Percentiles rank a stretch among this genome's conserved stretches.
These are phyloP conservation scores for Fusarium sp. DNA, from an alignment of 2,329 filamentous ascomycete species.

Conservation along the genomic window DNA sequence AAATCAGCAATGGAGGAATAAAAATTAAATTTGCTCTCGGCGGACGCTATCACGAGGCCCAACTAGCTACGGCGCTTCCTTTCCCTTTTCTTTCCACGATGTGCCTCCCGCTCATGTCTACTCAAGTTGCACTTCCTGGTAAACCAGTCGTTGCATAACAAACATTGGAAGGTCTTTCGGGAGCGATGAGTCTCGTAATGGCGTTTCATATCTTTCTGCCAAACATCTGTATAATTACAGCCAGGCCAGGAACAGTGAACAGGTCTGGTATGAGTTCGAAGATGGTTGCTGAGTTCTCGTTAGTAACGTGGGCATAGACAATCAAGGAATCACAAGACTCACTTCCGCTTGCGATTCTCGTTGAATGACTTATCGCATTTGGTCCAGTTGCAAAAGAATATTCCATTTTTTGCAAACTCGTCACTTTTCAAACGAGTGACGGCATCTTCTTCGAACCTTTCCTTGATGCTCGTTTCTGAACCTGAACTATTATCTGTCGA, in stretches of 20 bases:
- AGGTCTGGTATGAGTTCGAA: slow-evolving; percentile 30
- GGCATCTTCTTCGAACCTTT: slow-evolving; percentile 16
- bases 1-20: no score
- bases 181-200: slow-evolving; percentile 20
- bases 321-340: neutral
- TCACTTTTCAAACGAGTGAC: slow-evolving; percentile 21
- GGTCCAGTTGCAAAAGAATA: slow-evolving; percentile 16
- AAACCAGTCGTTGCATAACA: neutral
- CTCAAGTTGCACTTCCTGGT: slow-evolving; percentile 14
- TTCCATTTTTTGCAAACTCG: slow-evolving; percentile 24
- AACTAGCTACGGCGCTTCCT: neutral
- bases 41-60: neutral
- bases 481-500: neutral
- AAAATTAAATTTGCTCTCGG: neutral
- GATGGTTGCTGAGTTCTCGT: slow-evolving; percentile 28
- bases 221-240: slow-evolving; percentile 4
- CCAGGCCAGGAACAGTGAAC: slow-evolving; percentile 23
- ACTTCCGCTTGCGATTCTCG: slow-evolving; percentile 26
- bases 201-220: slow-evolving; percentile 27
- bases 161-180: slow-evolving; percentile 1
- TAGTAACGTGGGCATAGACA: neutral
- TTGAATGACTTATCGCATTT: slow-evolving; percentile 4
- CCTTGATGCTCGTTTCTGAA: neutral
- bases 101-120: slow-evolving; percentile 15
- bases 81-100: slow-evolving; percentile 14